Evolutionary conservation across 2,329 filamentous ascomycete genomes (phyloP), one percentile per base, ranked within the genome.

Genomic region (Paramyrothecium roridum): DNA sequence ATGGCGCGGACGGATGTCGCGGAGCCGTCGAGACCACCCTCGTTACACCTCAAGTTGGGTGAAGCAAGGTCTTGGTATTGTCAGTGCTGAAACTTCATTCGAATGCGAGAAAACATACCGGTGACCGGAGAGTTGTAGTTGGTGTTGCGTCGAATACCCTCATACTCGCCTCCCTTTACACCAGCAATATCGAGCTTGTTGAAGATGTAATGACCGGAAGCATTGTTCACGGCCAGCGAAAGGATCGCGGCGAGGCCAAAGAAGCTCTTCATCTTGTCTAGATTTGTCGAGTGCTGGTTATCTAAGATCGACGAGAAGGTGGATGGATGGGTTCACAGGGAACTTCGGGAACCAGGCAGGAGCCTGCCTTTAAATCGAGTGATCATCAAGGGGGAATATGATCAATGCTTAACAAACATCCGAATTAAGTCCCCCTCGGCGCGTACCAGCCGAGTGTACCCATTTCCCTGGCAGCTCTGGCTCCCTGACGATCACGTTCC

Each of bases 11-110:
- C 72, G n/a, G 67, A 59, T 4, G 70, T 73, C 50, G 53, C 53
- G 19, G 61, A 63, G 10, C 69, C 69, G 26, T 61, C 56, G 19
- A 66, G 52, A 46, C 57, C 72, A 48, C 71, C 72, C 8, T 67
- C 69, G 60, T 74, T 74, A 68, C 72, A 74, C 53, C 71, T 64
- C 52, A 74, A 63, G 57, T 73, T 70, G 50, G 67, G 66, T 11
- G 71, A 73, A n/a, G 63, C 43, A 52, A 74, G 62, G 33, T 73
- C 70, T 72, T 48, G 7, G 7, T 50, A 4, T 4, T 45, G 7
- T 54, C 22, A 54, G 46, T 43, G 3, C 13, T 33, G 13, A 17
- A 30, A n/a, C 23, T n/a, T n/a, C n/a, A n/a, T n/a, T n/a, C n/a
- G n/a, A n/a, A n/a, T n/a, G n/a, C n/a, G n/a, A n/a, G n/a, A n/a